A percentile compares a stretch with the other conserved stretches of the same genome.
Evolutionary conservation across 1,284 basidiomycete species (phyloP).

Genomic region (Flammula alnicola): DNA sequence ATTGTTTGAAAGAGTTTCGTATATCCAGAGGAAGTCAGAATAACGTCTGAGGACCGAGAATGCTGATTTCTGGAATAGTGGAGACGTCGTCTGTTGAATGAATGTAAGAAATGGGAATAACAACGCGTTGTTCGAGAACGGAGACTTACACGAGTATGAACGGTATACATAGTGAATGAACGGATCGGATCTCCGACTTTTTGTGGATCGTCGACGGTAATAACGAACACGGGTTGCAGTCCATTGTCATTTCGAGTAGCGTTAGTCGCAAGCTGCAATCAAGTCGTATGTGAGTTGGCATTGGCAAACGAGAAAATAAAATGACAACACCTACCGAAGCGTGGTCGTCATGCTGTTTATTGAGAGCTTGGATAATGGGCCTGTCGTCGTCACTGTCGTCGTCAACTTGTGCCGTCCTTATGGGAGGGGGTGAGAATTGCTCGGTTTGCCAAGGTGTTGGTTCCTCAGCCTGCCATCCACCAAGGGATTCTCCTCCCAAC

Average conservation of each 20-base stretch:
- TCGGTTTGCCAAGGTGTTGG: constrained; percentile 45
- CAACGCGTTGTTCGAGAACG: constrained; percentile 2
- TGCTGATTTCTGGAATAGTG: constrained; percentile 77
- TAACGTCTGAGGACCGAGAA: constrained; percentile 95
- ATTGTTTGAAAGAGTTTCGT: constrained; percentile 86
- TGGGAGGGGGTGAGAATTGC: constrained; percentile 21
- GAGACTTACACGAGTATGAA: constrained; percentile 77
- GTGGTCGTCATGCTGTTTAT: constrained; percentile 28
- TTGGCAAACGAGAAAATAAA: background rate
- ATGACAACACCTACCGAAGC: constrained; percentile 14
- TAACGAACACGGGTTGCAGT: constrained; percentile 69
- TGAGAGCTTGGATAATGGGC: constrained; percentile 63
- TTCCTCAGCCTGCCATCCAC: constrained; percentile 58
- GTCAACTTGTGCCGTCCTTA: constrained; percentile 34
- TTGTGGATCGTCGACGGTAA: constrained; percentile 91
- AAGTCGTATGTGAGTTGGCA: constrained; percentile 2
- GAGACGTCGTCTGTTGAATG: constrained; percentile 73
- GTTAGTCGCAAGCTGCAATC: constrained; percentile 10
- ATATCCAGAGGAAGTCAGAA: constrained; percentile 97
- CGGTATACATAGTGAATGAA: constrained; percentile 94
- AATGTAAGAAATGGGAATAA: constrained; percentile 9
- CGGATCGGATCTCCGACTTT: constrained; percentile 92
- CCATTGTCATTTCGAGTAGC: constrained; percentile 44
- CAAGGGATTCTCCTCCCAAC: constrained; percentile 61
- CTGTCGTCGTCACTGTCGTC: constrained; percentile 78